A percentile compares a stretch with the other conserved stretches of the same genome.
phyloP scores from a whole-genome alignment of 768 basidiomycete species.

The Grammothele lineata region DNA sequence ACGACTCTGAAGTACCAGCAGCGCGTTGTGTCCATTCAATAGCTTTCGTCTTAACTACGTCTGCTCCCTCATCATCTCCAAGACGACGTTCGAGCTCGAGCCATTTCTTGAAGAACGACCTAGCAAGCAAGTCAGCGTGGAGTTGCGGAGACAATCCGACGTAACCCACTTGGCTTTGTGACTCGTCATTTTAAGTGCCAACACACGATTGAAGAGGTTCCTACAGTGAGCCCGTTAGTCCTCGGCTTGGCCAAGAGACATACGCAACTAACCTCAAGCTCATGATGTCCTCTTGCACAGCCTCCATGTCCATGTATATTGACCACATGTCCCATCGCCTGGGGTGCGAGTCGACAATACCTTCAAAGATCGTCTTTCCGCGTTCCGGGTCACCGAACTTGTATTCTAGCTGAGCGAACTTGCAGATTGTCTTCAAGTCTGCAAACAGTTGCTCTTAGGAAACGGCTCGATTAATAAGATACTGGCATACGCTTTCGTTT shows the following conservation, averaged over 20 bases:
- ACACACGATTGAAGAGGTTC: conserved; percentile 81
- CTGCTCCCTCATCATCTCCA: conserved; percentile 72
- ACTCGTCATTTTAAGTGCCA: conserved; percentile 84
- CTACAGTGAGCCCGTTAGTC: conserved; percentile 32
- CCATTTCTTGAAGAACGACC: conserved; percentile 98
- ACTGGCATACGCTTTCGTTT: conserved; percentile 80
- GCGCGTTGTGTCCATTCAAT: conserved; percentile 85
- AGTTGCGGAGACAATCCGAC: too few relatives aligned
- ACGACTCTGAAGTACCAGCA: conserved; percentile 34
- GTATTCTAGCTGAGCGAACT: conserved; percentile 94
- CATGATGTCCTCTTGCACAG: conserved; percentile 72
- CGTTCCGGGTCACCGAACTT: conserved; percentile 91
- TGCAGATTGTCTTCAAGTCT: conserved; percentile 96
- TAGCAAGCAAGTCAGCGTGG: conserved; percentile 24
- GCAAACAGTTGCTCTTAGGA: too few relatives aligned
- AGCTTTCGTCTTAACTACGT: conserved; percentile 81
- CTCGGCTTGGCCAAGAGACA: background rate
- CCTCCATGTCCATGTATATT: conserved; percentile 96
- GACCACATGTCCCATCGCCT: conserved; percentile 96
- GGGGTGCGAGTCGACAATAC: conserved; percentile 91
- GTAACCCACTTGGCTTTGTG: conserved; percentile 94
- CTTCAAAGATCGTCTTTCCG: conserved; percentile 94
- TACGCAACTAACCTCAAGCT: conserved; percentile 54
- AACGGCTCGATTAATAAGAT: background rate
- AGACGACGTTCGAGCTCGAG: conserved; percentile 79